These are phyloP conservation scores for Pichia deserticola DNA, from an alignment of 805 yeast genomes.

Conservation along the genomic window DNA sequence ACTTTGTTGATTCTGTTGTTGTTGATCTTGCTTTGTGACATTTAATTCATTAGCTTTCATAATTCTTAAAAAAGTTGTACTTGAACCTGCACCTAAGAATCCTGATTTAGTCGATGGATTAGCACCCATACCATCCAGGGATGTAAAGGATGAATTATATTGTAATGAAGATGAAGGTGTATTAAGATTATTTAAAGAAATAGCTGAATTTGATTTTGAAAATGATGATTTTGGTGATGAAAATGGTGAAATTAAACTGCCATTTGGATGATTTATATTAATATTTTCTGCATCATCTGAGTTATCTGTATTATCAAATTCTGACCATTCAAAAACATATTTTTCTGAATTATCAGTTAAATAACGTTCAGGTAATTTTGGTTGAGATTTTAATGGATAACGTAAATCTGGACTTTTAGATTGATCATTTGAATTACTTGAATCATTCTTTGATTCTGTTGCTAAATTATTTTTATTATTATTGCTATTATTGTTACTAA, in stretches of 20 bases:
- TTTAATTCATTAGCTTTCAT: conserved; percentile 28
- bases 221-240: conserved; percentile 6
- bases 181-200: not conserved
- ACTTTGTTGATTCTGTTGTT: no score
- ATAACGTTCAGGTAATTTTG: conserved; percentile 12
- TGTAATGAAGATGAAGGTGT: conserved; percentile 5
- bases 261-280: not conserved
- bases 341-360: conserved; percentile 10
- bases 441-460: no score
- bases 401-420: not conserved
- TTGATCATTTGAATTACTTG: no score
- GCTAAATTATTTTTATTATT: not conserved
- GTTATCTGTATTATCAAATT: conserved; percentile 3
- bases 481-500: not conserved
- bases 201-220: conserved; percentile 2
- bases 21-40: conserved; percentile 11
- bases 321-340: conserved; percentile 14
- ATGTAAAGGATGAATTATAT: conserved; percentile 5
- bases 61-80: conserved; percentile 41
- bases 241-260: not conserved
- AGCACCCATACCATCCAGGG: conserved; percentile 60
- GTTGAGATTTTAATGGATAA: conserved; percentile 15
- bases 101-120: conserved; percentile 43
- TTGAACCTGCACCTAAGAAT: conserved; percentile 58
- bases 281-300: not conserved